Conservation (phyloP, 2,329 filamentous ascomycete species). For the Hawksworthiomyces lignivorus region DNA sequence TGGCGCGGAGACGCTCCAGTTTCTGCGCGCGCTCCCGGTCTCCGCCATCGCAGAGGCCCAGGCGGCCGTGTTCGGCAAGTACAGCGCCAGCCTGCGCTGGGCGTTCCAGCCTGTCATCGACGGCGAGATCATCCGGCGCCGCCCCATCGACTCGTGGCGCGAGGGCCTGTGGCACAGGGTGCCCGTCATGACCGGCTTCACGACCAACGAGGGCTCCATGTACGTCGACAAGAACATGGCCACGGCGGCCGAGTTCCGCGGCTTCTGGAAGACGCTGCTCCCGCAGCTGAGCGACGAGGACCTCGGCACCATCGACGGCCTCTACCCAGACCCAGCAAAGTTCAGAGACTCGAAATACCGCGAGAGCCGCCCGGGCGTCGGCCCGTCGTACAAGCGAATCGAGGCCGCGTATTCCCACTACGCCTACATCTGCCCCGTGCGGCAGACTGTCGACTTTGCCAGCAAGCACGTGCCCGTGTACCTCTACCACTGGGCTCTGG, state of each 20-base stretch:
- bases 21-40: constrained; percentile 30
- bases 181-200: constrained; percentile 35
- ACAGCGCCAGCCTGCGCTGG: constrained; percentile 30
- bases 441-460: constrained; percentile 39
- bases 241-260: constrained; percentile 24
- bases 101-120: constrained; percentile 50
- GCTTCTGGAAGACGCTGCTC: constrained; percentile 31
- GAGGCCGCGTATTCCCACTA: constrained; percentile 49
- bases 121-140: constrained; percentile 20
- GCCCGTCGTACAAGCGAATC: constrained; percentile 43
- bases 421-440: constrained; percentile 42
- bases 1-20: constrained; percentile 36
- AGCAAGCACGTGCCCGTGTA: constrained; percentile 31
- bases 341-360: constrained; percentile 27
- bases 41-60: constrained; percentile 24
- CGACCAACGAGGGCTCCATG: constrained; percentile 34
- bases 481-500: constrained; percentile 47
- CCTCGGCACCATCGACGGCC: constrained; percentile 24
- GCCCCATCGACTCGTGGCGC: constrained; percentile 20
- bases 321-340: constrained; percentile 33
- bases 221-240: constrained; percentile 32
- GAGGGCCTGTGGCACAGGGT: constrained; percentile 22
- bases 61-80: constrained; percentile 25
- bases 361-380: constrained; percentile 25
- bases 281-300: constrained; percentile 29